Conservation (phyloP, 176 grass and related monocot genomes). For the Dactylis glomerata region DNA sequence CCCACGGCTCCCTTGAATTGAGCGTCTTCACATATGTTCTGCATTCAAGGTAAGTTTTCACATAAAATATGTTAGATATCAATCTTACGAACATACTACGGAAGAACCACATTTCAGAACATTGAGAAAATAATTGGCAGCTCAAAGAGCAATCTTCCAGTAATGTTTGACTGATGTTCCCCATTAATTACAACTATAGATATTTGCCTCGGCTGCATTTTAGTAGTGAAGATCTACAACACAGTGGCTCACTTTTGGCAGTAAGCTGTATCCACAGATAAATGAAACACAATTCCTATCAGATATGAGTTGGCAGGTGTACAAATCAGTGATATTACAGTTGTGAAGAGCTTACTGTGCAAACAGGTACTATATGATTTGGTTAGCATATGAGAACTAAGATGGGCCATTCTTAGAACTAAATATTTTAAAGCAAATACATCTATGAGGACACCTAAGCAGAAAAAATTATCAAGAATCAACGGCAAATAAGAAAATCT, state of each 20-base stretch:
- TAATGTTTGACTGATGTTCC: background rate
- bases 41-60: constrained; percentile 2
- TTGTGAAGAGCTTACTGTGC: background rate
- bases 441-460: background rate
- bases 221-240: background rate
- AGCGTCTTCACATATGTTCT: constrained; percentile 10
- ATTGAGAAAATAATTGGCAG: background rate
- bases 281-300: background rate
- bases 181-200: background rate
- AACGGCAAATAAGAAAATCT: background rate
- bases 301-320: background rate
- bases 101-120: constrained; percentile 3
- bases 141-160: background rate
- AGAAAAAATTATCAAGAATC: background rate
- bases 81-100: background rate
- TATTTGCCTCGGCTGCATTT: background rate
- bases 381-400: background rate
- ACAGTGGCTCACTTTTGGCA: background rate
- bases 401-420: background rate
- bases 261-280: background rate
- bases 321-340: background rate
- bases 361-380: background rate
- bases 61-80: background rate
- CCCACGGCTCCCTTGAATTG: background rate
- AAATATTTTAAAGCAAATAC: background rate